Evolutionary conservation across 2,329 filamentous ascomycete species (phyloP).

Genomic region (Sphaerulina vaccinii): DNA sequence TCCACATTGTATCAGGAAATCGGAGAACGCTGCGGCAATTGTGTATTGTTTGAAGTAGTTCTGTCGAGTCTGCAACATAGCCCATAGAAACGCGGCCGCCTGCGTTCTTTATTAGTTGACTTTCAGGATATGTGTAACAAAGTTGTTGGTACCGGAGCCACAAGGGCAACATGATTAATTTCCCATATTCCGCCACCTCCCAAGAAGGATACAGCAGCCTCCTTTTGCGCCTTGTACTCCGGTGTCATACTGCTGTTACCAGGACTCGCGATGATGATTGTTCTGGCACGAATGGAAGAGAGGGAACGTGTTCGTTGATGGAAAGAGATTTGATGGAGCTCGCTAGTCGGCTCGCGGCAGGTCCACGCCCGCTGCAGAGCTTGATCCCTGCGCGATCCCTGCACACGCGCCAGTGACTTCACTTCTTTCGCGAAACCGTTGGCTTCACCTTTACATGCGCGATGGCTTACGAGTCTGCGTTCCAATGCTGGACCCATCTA

Average conservation of each 20-base stretch:
- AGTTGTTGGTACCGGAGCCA: constrained; percentile 69
- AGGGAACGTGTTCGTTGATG: constrained; percentile 12
- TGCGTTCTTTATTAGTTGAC: constrained; percentile 41
- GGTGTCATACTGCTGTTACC: constrained; percentile 29
- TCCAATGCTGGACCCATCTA: too few species aligned
- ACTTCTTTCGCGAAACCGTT: too few species aligned
- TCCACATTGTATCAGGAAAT: constrained; percentile 84
- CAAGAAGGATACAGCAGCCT: constrained; percentile 91
- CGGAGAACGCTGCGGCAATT: constrained; percentile 65
- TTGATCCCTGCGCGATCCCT: too few species aligned
- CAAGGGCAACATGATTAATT: constrained; percentile 80
- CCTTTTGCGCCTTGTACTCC: constrained; percentile 87
- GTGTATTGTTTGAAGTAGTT: constrained; percentile 79
- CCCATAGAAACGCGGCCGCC: constrained; percentile 84
- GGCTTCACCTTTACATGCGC: too few species aligned
- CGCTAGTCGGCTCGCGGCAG: too few species aligned
- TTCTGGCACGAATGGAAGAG: constrained; percentile 9
- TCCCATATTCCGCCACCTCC: constrained; percentile 79
- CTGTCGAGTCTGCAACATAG: constrained; percentile 77
- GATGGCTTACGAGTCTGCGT: too few species aligned
- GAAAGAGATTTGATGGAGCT: constrained; percentile 8
- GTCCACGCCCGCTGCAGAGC: too few species aligned
- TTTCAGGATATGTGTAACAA: constrained; percentile 18
- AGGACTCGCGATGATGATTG: constrained; percentile 1
- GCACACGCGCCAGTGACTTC: too few species aligned